phyloP scores from a whole-genome alignment of 495 filamentous ascomycete species.

The Barbatosphaeria neglecta region DNA sequence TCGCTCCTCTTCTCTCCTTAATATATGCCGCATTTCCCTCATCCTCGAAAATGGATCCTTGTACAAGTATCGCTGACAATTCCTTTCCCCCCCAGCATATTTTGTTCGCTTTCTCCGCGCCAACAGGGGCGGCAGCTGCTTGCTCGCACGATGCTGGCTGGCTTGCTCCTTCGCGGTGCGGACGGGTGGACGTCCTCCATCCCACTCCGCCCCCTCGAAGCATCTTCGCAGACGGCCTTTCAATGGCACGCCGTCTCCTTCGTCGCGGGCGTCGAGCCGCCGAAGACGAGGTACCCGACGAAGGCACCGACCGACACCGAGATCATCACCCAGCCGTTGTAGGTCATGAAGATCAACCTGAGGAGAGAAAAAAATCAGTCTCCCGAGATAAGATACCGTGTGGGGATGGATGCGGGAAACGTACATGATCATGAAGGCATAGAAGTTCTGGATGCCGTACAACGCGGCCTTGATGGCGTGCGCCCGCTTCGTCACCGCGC shows the following conservation, averaged over 20 bases:
- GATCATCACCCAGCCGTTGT: slow-evolving; percentile 96
- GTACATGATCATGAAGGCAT: slow-evolving; percentile 99
- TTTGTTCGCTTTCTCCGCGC: slow-evolving; percentile 1
- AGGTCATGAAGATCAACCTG: slow-evolving; percentile 99
- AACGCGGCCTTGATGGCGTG: slow-evolving; percentile 67
- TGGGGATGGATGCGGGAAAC: slow-evolving; percentile 22
- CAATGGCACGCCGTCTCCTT: slow-evolving; percentile 91
- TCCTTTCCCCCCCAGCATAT: neutral
- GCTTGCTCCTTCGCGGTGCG: no score
- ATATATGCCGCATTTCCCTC: no score
- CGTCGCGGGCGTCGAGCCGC: slow-evolving; percentile 48
- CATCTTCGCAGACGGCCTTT: slow-evolving; percentile 4
- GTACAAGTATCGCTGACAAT: no score
- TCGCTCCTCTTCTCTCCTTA: neutral
- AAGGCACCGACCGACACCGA: slow-evolving; percentile 82
- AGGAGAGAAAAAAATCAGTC: neutral
- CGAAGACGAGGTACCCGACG: slow-evolving; percentile 77
- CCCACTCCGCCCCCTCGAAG: neutral
- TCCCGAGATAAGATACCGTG: neutral
- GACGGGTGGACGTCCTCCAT: neutral
- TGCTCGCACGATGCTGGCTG: no score
- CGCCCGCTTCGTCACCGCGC: slow-evolving; percentile 45
- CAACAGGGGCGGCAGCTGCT: no score
- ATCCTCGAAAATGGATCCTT: no score
- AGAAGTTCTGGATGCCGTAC: slow-evolving; percentile 93